Evolutionary conservation across 805 yeast genomes (phyloP), one percentile per base, ranked within the genome.

Genomic region (Pichia thaimueangensis): DNA sequence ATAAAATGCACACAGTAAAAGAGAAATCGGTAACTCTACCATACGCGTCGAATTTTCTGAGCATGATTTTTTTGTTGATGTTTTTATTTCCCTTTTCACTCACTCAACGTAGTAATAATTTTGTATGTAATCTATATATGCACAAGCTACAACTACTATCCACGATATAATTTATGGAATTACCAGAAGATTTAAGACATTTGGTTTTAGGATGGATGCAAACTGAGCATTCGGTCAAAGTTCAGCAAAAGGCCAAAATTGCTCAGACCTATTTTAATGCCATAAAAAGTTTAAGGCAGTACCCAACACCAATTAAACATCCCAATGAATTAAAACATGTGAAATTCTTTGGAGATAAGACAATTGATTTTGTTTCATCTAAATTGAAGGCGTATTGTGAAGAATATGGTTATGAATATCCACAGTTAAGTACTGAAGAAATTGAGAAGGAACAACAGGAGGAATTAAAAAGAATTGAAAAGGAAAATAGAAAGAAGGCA

Each of bases 331-430:
- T 91, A 34, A 59, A 62, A 13, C 68, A 69, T 50, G 68, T 91
- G 32, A 80, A 73, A 43, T 83, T 68, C 35, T 71, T 91, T 28
- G 97, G 97, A 1, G 81, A 76, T 11, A 78, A 80, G 43, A 78
- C 85, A 7, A 76, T 84, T 27, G 63, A 59, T 2, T 54, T 62
- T 23, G 62, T 91, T 43, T 66, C 69, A 21, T 59, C 64, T 31
- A 70, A 68, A 47, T 60, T 86, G 20, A 49, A 59, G 11, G 54
- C 55, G 3, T 73, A 86, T 60, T 87, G 95, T 54, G 52, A 61
- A n/a, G 74, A 70, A 7, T 67, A 74, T 39, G 78, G 75, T 0
- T 57, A 67, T 4, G 59, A 51, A 0, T 45, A 68, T 5, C 91
- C 91, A 0, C 49, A 23, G 6, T 51, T 22, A 4, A 35, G 34